A percentile compares a stretch with the other conserved stretches of the same genome.
Evolutionary conservation across 306 rosid genomes (phyloP).

Genomic region (Castanea crenata): DNA sequence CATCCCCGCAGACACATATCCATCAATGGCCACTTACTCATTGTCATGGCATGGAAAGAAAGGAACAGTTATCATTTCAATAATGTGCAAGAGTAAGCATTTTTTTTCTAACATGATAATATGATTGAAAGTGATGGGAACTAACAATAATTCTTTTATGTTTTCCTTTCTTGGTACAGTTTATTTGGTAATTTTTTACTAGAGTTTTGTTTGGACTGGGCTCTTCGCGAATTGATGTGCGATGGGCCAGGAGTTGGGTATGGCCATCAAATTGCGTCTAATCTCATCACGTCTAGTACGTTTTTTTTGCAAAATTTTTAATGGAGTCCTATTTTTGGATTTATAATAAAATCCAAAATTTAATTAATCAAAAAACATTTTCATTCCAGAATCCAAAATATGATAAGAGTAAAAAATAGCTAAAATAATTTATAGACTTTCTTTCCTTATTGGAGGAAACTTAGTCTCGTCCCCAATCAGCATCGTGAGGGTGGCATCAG

Average conservation of each 20-base stretch:
- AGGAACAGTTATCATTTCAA: slow-evolving; percentile 28
- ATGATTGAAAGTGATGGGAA: slow-evolving; percentile 31
- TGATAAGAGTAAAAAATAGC: too few relatives aligned
- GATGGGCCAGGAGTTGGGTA: slow-evolving; percentile 13
- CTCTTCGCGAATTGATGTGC: slow-evolving; percentile 6
- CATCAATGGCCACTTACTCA: slow-evolving; percentile 38
- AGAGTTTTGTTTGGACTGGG: neutral
- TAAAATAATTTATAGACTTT: too few relatives aligned
- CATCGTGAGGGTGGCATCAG: too few relatives aligned
- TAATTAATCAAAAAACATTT: too few relatives aligned
- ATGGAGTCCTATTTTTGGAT: too few relatives aligned
- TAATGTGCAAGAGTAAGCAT: neutral
- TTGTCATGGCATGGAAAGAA: slow-evolving; percentile 27
- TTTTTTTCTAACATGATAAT: slow-evolving; percentile 25
- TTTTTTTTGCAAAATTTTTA: too few relatives aligned
- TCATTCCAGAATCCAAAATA: too few relatives aligned
- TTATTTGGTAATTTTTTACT: neutral
- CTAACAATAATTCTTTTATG: neutral
- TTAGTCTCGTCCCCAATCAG: too few relatives aligned
- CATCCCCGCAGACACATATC: slow-evolving; percentile 25
- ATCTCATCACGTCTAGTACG: too few relatives aligned
- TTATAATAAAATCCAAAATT: too few relatives aligned
- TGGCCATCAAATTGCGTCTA: neutral
- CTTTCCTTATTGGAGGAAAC: too few relatives aligned
- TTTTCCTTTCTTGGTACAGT: neutral